Conservation (phyloP, 2,329 filamentous ascomycete species). For the Aspergillus aculeatus region DNA sequence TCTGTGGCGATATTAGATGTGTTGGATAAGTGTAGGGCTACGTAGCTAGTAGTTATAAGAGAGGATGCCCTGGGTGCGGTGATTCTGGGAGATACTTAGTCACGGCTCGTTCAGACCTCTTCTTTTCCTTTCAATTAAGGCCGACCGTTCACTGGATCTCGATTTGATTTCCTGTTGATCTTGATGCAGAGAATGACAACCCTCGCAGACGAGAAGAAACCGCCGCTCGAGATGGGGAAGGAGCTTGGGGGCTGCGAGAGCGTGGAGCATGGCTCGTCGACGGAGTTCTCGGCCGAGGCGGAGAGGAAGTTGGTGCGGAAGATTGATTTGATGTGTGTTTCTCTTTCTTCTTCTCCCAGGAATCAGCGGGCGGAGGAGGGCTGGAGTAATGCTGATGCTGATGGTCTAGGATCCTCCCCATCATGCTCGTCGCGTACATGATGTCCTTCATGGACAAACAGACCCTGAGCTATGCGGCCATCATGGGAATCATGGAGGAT, state of each 20-base stretch:
- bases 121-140: too few species aligned
- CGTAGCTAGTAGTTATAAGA: too few species aligned
- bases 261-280: slow-evolving; percentile 13
- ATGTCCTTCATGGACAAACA: slow-evolving; percentile 40
- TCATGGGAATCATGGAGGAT: slow-evolving; percentile 28
- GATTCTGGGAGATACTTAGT: too few species aligned
- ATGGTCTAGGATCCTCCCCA: slow-evolving; percentile 20
- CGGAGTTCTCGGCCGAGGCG: slow-evolving; percentile 16
- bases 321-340: slow-evolving; percentile 23
- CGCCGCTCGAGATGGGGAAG: not conserved
- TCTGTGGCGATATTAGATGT: too few species aligned
- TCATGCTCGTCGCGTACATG: slow-evolving; percentile 30
- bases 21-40: too few species aligned
- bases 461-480: slow-evolving; percentile 31
- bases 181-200: not conserved
- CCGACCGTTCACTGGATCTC: too few species aligned
- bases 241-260: slow-evolving; percentile 14
- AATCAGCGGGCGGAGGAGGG: too few species aligned
- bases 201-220: not conserved
- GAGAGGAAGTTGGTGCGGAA: slow-evolving; percentile 24
- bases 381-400: not conserved
- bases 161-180: too few species aligned
- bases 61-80: too few species aligned
- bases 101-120: too few species aligned
- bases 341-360: too few species aligned